Evolutionary conservation across 2,329 filamentous ascomycete species (phyloP).

Genomic region (Epichloe coenophiala): DNA sequence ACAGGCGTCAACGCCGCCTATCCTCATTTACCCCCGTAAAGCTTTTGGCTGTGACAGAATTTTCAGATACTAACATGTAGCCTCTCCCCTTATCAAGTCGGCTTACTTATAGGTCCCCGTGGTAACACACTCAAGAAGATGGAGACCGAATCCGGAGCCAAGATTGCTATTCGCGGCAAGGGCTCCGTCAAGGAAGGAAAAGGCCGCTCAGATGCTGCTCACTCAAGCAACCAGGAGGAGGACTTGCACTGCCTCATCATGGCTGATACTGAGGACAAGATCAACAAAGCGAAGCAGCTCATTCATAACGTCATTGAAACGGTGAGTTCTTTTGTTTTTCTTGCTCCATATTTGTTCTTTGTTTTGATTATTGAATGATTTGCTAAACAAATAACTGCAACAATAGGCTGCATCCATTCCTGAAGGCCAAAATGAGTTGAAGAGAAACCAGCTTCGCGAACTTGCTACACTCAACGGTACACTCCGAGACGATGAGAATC

Average conservation of each 20-base stretch:
- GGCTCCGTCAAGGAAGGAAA: constrained; percentile 99
- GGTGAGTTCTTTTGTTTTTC: constrained; percentile 38
- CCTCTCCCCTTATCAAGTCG: constrained; percentile 81
- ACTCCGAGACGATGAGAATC: constrained; percentile 95
- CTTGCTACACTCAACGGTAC: constrained; percentile 97
- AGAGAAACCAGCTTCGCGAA: constrained; percentile 95
- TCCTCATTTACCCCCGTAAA: constrained; percentile 11
- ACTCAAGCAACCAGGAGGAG: constrained; percentile 99
- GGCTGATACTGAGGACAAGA: constrained; percentile 98
- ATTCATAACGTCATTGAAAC: constrained; percentile 99
- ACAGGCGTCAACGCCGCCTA: neutral
- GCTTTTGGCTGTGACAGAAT: constrained; percentile 12
- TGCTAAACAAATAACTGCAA: constrained; percentile 11
- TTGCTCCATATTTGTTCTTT: neutral
- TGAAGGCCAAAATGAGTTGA: constrained; percentile 96
- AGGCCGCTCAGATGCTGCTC: constrained; percentile 93
- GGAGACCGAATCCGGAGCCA: constrained; percentile 92
- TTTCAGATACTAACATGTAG: constrained; percentile 76
- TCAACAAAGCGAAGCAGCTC: constrained; percentile 96
- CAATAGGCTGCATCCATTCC: constrained; percentile 87
- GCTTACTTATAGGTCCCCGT: constrained; percentile 99
- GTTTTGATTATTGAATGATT: neutral
- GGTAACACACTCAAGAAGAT: constrained; percentile 99
- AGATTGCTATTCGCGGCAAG: constrained; percentile 98
- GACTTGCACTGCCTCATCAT: constrained; percentile 98